Evolutionary conservation across 352 stramenopile genomes (phyloP).

Genomic region (Phytophthora lateralis): DNA sequence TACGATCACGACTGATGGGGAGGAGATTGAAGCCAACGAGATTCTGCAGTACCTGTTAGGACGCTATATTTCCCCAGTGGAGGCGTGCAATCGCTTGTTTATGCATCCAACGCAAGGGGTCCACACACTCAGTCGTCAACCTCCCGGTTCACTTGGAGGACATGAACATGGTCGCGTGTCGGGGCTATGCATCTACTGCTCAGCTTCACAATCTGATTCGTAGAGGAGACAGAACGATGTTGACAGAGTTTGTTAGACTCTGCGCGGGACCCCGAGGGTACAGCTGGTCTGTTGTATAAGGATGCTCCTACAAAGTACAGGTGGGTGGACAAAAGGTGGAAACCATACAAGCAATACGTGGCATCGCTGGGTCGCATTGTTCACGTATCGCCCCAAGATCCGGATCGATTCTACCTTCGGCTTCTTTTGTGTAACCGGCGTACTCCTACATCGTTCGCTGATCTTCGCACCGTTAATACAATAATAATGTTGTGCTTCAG

Average conservation of each 20-base stretch:
- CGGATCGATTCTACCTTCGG: constrained; percentile 33
- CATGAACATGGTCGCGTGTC: too few species aligned
- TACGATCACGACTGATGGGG: constrained; percentile 14
- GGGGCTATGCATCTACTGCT: too few species aligned
- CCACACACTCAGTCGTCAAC: constrained; percentile 34
- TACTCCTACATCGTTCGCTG: constrained; percentile 29
- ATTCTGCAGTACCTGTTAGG: constrained; percentile 28
- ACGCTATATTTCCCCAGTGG: constrained; percentile 51
- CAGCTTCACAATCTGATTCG: constrained; percentile 16
- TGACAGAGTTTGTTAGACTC: constrained; percentile 6
- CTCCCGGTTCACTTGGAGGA: constrained; percentile 35
- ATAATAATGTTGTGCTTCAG: too few species aligned
- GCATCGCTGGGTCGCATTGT: constrained; percentile 26
- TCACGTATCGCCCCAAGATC: constrained; percentile 21
- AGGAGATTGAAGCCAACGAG: constrained; percentile 20
- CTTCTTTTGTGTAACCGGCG: constrained; percentile 24
- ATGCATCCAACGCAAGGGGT: constrained; percentile 26
- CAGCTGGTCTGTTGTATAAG: constrained; percentile 16
- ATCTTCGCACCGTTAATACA: constrained; percentile 21
- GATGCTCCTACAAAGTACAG: constrained; percentile 21
- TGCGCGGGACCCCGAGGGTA: constrained; percentile 12
- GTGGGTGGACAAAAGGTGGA: constrained; percentile 18
- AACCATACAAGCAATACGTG: constrained; percentile 14
- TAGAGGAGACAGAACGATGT: neutral
- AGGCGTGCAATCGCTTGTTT: constrained; percentile 35